These are phyloP conservation scores for Malassezia obtusa DNA, from an alignment of 1,284 basidiomycete species.

Conservation along the genomic window DNA sequence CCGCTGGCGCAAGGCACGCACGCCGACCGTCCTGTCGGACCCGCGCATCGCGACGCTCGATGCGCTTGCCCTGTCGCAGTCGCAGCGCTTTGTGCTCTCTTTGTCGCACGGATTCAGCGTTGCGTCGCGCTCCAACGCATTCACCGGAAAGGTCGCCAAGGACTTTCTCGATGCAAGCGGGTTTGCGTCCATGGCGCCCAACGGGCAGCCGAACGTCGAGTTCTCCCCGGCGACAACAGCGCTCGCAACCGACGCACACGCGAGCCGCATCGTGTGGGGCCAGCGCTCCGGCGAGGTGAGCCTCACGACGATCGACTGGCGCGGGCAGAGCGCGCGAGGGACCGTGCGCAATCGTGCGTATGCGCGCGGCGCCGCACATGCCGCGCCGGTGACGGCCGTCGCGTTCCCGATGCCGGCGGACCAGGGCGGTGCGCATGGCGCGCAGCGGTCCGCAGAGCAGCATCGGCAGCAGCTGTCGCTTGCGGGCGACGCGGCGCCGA, in stretches of 20 bases:
- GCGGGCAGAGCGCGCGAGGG: slow-evolving; percentile 38
- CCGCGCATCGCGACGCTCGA: slow-evolving; percentile 36
- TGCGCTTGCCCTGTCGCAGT: slow-evolving; percentile 52
- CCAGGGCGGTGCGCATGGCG: slow-evolving; percentile 32
- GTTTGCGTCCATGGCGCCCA: slow-evolving; percentile 56
- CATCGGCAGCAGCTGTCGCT: slow-evolving; percentile 29
- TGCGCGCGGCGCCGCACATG: slow-evolving; percentile 25
- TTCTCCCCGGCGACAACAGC: slow-evolving; percentile 60
- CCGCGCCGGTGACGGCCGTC: slow-evolving; percentile 27
- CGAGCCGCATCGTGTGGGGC: slow-evolving; percentile 66
- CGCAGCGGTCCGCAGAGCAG: slow-evolving; percentile 29
- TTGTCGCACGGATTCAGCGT: slow-evolving; percentile 63
- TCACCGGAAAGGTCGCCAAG: slow-evolving; percentile 59
- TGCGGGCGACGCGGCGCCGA: slow-evolving; percentile 30
- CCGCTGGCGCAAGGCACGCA: slow-evolving; percentile 63
- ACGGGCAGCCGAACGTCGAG: slow-evolving; percentile 67
- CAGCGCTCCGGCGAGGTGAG: slow-evolving; percentile 62
- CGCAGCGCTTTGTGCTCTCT: slow-evolving; percentile 56
- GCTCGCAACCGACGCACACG: slow-evolving; percentile 57
- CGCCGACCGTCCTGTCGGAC: slow-evolving; percentile 52
- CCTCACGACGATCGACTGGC: slow-evolving; percentile 52
- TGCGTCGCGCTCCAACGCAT: slow-evolving; percentile 63
- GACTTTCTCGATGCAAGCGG: slow-evolving; percentile 65
- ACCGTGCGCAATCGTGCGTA: slow-evolving; percentile 27
- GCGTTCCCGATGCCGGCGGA: slow-evolving; percentile 31